Conservation (phyloP, 768 basidiomycete species). For the Suillus brevipes region DNA sequence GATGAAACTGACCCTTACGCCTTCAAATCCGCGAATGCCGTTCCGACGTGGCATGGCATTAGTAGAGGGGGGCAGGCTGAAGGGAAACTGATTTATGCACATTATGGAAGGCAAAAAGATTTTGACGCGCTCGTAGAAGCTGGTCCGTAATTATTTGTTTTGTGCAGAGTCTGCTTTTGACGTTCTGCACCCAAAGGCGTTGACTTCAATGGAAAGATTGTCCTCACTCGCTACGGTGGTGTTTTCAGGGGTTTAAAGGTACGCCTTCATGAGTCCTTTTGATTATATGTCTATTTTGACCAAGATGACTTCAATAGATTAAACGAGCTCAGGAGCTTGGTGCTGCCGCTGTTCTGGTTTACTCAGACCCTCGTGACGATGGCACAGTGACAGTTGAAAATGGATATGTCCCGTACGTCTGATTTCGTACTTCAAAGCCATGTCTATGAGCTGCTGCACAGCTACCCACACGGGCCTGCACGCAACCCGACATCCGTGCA, state of each 20-base stretch:
- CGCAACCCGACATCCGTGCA: slow-evolving; percentile 62
- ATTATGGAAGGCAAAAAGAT: slow-evolving; percentile 62
- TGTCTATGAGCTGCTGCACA: slow-evolving; percentile 13
- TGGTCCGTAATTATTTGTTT: slow-evolving; percentile 33
- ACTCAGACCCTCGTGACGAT: slow-evolving; percentile 66
- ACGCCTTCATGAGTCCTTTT: background rate
- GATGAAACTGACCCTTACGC: slow-evolving; percentile 66
- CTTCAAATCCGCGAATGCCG: slow-evolving; percentile 51
- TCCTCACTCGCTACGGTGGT: slow-evolving; percentile 57
- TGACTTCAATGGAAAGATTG: slow-evolving; percentile 57
- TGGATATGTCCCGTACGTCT: slow-evolving; percentile 47
- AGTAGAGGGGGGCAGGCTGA: slow-evolving; percentile 65
- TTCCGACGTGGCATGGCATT: slow-evolving; percentile 71
- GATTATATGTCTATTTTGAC: slow-evolving; percentile 10
- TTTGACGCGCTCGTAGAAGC: slow-evolving; percentile 57
- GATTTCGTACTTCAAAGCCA: background rate
- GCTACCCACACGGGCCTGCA: slow-evolving; percentile 70
- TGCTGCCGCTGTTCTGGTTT: slow-evolving; percentile 60
- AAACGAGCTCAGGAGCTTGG: slow-evolving; percentile 67
- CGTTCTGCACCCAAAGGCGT: slow-evolving; percentile 42
- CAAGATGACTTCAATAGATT: slow-evolving; percentile 35
- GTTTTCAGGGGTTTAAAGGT: slow-evolving; percentile 73
- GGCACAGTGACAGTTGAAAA: slow-evolving; percentile 59
- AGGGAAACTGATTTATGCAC: slow-evolving; percentile 57
- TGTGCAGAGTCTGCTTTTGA: background rate